phyloP scores from a whole-genome alignment of 352 stramenopile genomes.

The Pythium sukuiense region DNA sequence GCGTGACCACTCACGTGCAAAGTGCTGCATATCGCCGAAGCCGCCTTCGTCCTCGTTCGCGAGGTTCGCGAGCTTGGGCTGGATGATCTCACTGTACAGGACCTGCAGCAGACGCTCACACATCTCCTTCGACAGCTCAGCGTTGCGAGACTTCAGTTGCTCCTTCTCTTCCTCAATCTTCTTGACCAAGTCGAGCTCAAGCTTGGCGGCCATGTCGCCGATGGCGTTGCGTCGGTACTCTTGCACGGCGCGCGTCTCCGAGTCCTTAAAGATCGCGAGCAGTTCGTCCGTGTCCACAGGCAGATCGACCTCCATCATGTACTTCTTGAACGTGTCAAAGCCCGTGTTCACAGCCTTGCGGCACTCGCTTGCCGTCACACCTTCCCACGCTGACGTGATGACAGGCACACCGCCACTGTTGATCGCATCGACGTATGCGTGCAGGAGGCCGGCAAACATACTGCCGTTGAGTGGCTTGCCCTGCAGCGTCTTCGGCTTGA shows the following conservation, averaged over 20 bases:
- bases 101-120: conserved; percentile 79
- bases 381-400: conserved; percentile 87
- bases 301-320: conserved; percentile 55
- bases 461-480: conserved; percentile 77
- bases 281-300: conserved; percentile 76
- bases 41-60: conserved; percentile 48
- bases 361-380: conserved; percentile 78
- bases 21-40: conserved; percentile 81
- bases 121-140: conserved; percentile 65
- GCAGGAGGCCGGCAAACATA: conserved; percentile 83
- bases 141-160: conserved; percentile 45
- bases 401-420: conserved; percentile 88
- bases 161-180: conserved; percentile 76
- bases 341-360: conserved; percentile 67
- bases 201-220: conserved; percentile 62
- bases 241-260: conserved; percentile 48
- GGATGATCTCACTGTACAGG: conserved; percentile 80
- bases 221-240: conserved; percentile 68
- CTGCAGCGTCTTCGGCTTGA: conserved; percentile 84
- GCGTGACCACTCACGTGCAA: conserved; percentile 61
- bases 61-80: conserved; percentile 63
- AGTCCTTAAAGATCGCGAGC: conserved; percentile 49
- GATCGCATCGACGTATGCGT: conserved; percentile 82
- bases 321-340: conserved; percentile 65
- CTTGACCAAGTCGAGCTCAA: conserved; percentile 60